A percentile compares a stretch with the other conserved stretches of the same genome.
Conservation (phyloP, 2,329 filamentous ascomycete species). For the Botrytis tulipae region DNA sequence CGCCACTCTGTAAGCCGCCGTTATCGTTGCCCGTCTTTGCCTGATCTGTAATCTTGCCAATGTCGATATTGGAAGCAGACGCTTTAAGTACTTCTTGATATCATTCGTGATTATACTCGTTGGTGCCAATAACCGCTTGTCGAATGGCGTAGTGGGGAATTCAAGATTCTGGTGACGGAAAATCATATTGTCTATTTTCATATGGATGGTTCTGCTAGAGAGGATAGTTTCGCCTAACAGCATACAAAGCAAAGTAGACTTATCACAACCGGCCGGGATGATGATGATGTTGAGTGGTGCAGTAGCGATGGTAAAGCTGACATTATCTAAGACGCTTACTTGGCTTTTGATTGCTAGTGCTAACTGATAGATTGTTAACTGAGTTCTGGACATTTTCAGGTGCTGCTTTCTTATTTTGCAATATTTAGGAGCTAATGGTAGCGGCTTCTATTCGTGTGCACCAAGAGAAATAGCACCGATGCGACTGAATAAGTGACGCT, state of each 20-base stretch:
- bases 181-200: background rate
- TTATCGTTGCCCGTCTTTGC: background rate
- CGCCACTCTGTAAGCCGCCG: background rate
- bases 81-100: background rate
- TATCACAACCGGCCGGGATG: fast-evolving
- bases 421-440: fast-evolving
- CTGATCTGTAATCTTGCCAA: background rate
- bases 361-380: no score
- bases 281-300: background rate
- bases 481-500: fast-evolving
- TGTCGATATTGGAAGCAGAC: background rate
- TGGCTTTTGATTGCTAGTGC: background rate
- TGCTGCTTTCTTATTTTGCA: no score
- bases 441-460: background rate
- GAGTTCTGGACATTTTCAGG: no score
- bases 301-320: background rate
- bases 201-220: background rate
- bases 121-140: background rate
- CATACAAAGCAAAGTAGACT: background rate
- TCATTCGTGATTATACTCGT: background rate
- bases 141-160: background rate
- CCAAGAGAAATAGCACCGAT: background rate
- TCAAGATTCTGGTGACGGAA: background rate
- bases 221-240: fast-evolving
- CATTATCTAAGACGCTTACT: background rate